Evolutionary conservation across 345 rosid species (phyloP).

Genomic region (Eucalyptus urophylla): DNA sequence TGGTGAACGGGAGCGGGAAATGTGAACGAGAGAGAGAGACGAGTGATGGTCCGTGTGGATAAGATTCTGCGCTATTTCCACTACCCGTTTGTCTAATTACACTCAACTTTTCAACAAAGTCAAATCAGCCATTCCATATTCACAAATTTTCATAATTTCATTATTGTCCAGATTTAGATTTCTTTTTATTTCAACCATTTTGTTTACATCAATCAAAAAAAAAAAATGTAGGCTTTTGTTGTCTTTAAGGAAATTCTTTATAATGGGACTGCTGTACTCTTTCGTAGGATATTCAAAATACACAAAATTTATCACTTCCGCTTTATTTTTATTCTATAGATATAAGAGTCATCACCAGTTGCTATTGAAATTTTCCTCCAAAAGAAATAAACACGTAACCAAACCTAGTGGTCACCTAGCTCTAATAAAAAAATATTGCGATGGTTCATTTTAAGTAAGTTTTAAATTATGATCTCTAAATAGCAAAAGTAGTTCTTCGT

Average conservation of each 20-base stretch:
- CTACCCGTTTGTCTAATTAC: background rate
- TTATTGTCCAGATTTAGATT: background rate
- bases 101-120: background rate
- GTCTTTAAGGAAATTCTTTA: too few relatives aligned
- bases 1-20: background rate
- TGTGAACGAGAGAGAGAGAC: background rate
- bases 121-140: background rate
- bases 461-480: background rate
- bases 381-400: too few relatives aligned
- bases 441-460: too few relatives aligned
- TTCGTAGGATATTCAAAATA: too few relatives aligned
- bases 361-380: too few relatives aligned
- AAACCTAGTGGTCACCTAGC: too few relatives aligned
- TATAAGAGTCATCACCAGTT: accelerated
- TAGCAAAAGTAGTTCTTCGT: background rate
- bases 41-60: background rate
- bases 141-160: background rate
- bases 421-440: too few relatives aligned
- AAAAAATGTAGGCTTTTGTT: background rate
- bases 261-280: accelerated
- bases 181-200: background rate
- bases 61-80: background rate
- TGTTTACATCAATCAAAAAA: too few relatives aligned
- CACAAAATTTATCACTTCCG: too few relatives aligned
- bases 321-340: too few relatives aligned